Evolutionary conservation across 192 early-diverging fungal species (phyloP), one percentile per base, ranked within the genome.

Genomic region (Obelidium mucronatum): DNA sequence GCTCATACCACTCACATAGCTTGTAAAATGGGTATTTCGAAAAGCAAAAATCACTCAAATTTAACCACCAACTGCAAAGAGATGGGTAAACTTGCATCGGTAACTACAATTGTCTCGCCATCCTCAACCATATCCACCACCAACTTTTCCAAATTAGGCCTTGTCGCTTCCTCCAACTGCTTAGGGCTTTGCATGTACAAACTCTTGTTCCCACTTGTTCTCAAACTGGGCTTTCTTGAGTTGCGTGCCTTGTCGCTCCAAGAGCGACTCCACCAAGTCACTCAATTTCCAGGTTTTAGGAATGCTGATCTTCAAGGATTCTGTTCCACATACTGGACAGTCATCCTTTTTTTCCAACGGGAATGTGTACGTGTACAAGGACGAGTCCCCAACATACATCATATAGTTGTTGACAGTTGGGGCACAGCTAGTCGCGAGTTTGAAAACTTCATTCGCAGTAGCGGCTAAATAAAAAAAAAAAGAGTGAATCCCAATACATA

Each of bases 361-460:
- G 80, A 97, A 98, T 0, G 94, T 93, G 75, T 94, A 91, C 5
- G 95, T 95, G 79, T 98, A 96, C 37, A 98, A 83, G 30, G 95
- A 93, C 40, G 90, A 90, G 76, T 96, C 94, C 52, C 97, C 97
- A 2, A 90, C 91, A 81, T 97, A 99, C 91, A 97, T 94, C 94
- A 98, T 93, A 79, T 97, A 98, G 80, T 98, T 97, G 84, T 96
- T 87, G 70, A 98, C 85, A 56, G 85, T 88, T 42, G 88, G 86
- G 22, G 92, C 91, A 68, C 92, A 90, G 26, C 79, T 86, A 1
- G 96, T 97, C 11, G 91, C 91, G 36, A 98, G 82, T 83, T 99
- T 99, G 79, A 96, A 90, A 0, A 94, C 96, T 82, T 99, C 97
- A 71, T 94, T 96, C 58, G 94, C 94, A 72, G 96, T 98, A 4